Conservation (phyloP, 345 rosid genomes). For the Corchorus olitorius region DNA sequence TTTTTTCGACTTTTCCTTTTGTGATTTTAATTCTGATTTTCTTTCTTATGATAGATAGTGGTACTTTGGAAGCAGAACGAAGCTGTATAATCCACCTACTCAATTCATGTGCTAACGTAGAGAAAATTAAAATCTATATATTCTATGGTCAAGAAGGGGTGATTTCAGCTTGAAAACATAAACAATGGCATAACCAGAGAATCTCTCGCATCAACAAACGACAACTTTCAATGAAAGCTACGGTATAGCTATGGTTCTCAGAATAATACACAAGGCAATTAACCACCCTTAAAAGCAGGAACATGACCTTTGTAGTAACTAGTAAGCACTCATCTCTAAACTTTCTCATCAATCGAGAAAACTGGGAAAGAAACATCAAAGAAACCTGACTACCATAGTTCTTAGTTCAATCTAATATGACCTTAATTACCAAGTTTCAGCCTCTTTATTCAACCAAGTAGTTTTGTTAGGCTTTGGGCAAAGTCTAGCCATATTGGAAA, state of each 20-base stretch:
- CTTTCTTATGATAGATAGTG: no score
- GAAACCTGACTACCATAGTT: not conserved
- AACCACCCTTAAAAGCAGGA: not conserved
- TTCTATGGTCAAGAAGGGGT: not conserved
- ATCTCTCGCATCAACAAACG: not conserved
- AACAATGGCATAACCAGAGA: not conserved
- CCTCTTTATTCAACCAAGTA: conserved; percentile 2
- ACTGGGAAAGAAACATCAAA: not conserved
- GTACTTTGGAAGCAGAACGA: no score
- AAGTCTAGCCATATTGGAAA: conserved; percentile 17
- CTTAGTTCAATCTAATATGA: conserved; percentile 8
- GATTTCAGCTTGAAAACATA: not conserved
- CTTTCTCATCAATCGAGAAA: not conserved
- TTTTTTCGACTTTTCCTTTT: no score
- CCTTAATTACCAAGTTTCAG: not conserved
- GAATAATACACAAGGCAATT: conserved; percentile 5
- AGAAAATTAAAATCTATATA: no score
- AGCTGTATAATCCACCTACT: no score
- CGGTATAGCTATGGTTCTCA: not conserved
- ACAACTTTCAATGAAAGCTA: not conserved
- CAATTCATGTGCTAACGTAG: no score
- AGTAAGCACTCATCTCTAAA: not conserved
- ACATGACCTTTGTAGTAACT: not conserved
- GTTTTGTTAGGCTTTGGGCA: conserved; percentile 19
- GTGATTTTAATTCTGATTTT: no score